These are phyloP conservation scores for Thielaviopsis populi DNA, from an alignment of 2,329 filamentous ascomycete genomes.

Conservation along the genomic window DNA sequence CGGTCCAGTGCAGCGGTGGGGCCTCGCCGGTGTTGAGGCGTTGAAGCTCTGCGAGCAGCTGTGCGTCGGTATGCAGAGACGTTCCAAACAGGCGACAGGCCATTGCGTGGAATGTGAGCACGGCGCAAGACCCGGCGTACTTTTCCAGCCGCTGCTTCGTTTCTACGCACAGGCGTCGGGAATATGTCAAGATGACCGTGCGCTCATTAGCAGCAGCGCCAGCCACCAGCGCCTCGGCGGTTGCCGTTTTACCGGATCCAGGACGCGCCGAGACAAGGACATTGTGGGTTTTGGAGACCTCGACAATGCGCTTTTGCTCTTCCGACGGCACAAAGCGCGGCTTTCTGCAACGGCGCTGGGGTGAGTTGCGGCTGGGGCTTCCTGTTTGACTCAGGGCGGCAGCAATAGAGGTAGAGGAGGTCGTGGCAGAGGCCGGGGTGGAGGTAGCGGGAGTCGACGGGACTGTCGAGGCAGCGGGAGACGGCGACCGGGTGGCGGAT, in stretches of 20 bases:
- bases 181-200: conserved; percentile 22
- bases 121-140: conserved; percentile 17
- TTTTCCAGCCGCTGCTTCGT: conserved; percentile 19
- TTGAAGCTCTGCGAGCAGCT: conserved; percentile 16
- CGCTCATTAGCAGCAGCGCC: conserved; percentile 18
- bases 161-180: conserved; percentile 21
- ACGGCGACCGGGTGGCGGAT: not conserved
- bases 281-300: conserved; percentile 20
- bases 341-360: not conserved
- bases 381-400: not conserved
- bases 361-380: not conserved
- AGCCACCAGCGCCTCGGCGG: conserved; percentile 22
- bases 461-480: not conserved
- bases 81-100: conserved; percentile 19
- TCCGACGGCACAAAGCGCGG: conserved; percentile 17
- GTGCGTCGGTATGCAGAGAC: conserved; percentile 18
- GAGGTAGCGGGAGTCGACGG: not conserved
- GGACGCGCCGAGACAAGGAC: conserved; percentile 24
- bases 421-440: not conserved
- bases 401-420: not conserved
- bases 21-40: conserved; percentile 6
- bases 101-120: conserved; percentile 22
- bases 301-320: conserved; percentile 21
- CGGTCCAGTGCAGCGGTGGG: conserved; percentile 19
- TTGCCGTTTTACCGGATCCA: conserved; percentile 24